These are phyloP conservation scores for Pythium utonaiense DNA, from an alignment of 352 stramenopile species.

Conservation along the genomic window DNA sequence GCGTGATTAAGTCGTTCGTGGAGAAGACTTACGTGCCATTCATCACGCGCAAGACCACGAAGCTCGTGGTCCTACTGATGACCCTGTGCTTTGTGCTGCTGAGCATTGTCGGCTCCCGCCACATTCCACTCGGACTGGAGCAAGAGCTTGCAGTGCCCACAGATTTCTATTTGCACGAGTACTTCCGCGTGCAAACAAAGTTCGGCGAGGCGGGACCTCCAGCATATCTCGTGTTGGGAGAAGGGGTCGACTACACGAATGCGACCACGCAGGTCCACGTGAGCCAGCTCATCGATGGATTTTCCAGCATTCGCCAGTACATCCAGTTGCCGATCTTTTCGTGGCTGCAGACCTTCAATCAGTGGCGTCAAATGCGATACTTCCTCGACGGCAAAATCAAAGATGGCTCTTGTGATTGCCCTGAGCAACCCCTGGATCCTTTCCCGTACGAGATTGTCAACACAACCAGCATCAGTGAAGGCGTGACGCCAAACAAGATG, in stretches of 20 bases:
- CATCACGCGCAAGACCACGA: constrained; percentile 53
- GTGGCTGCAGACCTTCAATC: constrained; percentile 87
- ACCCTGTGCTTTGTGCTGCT: constrained; percentile 31
- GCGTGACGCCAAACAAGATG: constrained; percentile 57
- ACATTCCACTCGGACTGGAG: constrained; percentile 83
- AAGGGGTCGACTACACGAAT: constrained; percentile 70
- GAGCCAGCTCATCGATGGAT: constrained; percentile 64
- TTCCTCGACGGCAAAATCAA: constrained; percentile 76
- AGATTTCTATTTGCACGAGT: constrained; percentile 88
- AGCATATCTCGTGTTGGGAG: constrained; percentile 79
- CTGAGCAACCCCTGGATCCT: constrained; percentile 67
- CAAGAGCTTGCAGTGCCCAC: constrained; percentile 85
- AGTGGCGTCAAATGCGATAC: constrained; percentile 83
- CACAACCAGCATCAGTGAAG: constrained; percentile 7
- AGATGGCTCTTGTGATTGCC: constrained; percentile 57
- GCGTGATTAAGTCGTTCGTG: constrained; percentile 60
- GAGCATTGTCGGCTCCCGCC: constrained; percentile 48
- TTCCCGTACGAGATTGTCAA: constrained; percentile 71
- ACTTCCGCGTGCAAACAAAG: constrained; percentile 84
- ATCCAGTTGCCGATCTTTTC: constrained; percentile 84
- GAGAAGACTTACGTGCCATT: constrained; percentile 65
- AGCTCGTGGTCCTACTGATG: constrained; percentile 51
- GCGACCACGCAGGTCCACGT: constrained; percentile 42
- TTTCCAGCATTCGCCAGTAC: constrained; percentile 72
- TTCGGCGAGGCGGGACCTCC: constrained; percentile 81